Base-by-base conservation (phyloP, 2,329 filamentous ascomycete species). In the Neoscytalidium dimidiatum region DNA sequence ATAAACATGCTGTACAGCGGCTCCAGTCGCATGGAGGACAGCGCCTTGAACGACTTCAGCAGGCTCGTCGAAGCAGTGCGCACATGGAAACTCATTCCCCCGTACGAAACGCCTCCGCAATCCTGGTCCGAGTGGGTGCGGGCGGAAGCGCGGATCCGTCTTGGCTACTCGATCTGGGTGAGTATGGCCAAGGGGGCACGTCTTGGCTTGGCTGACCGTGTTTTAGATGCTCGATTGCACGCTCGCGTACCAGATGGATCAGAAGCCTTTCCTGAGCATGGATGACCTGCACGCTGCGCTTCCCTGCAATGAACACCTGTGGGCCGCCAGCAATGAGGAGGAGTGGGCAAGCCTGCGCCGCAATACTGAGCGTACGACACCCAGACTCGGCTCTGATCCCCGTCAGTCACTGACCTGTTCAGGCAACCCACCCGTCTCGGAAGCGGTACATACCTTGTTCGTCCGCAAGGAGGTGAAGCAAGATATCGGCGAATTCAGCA, bases 401-500 rank as follows among this genome's bases (percentile, higher is more conserved):
- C 14, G 23, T 11, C 31, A 5, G 1, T 9, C 5, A 8, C 51
- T 57, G 14, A 57, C 52, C 13, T 28, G 1, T 21, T 19, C 31
- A 46, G 53, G 49, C 29, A 67, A 67, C 19, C 66, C 67, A 17
- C 79, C 79, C 19, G 74, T 83, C 3, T 74, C 76, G 38, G 72
- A 77, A 49, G 80, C 81, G 1, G 72, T 83, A 13, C 77, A 83
- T 57, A 75, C 76, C 3, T 68, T 84, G 2, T 85, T 84, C 68
- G 77, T 83, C 23, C 81, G 84, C 67, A 85, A 85, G 68, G 74
- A 71, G 38, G 70, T 84, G 6, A 74, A 80, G 9, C 69, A 75
- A 0, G 75, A 75, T 17, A 78, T 81, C 35, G 81, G 82, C 19
- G 82, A 85, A 46, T 82, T 85, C 65, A 80, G 80, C 35, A 78